Conservation (phyloP, 2,329 filamentous ascomycete species). For the Fonsecaea multimorphosa region DNA sequence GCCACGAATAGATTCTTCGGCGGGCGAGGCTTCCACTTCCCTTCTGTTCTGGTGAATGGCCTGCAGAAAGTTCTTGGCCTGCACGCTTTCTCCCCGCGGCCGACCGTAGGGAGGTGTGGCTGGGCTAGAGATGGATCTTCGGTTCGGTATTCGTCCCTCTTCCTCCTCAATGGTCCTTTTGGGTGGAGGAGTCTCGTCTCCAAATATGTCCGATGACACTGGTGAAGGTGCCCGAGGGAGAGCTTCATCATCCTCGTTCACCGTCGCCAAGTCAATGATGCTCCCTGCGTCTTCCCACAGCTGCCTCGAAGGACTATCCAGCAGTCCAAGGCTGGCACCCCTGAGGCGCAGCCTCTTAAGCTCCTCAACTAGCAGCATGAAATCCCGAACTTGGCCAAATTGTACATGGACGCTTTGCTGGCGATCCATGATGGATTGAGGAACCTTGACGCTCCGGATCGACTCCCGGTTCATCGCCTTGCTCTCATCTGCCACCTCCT, state of each 20-base stretch:
- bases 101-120: conserved; percentile 45
- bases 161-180: conserved; percentile 29
- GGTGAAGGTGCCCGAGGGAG: conserved; percentile 59
- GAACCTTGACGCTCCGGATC: conserved; percentile 56
- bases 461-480: conserved; percentile 35
- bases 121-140: conserved; percentile 38
- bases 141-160: conserved; percentile 23
- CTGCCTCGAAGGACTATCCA: conserved; percentile 59
- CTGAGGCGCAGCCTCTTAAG: conserved; percentile 66
- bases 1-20: conserved; percentile 40
- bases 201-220: conserved; percentile 63
- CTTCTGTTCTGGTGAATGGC: conserved; percentile 60
- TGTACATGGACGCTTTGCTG: conserved; percentile 70
- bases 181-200: conserved; percentile 45
- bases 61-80: conserved; percentile 68
- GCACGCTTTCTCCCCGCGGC: conserved; percentile 63
- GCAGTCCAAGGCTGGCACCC: conserved; percentile 60
- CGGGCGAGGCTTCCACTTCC: conserved; percentile 40
- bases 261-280: conserved; percentile 70
- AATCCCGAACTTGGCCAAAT: conserved; percentile 68
- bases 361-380: conserved; percentile 69
- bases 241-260: conserved; percentile 65
- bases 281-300: conserved; percentile 70
- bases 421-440: conserved; percentile 67
- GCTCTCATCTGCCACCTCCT: conserved; percentile 19